phyloP scores from a whole-genome alignment of 1,284 basidiomycete genomes.

The Moesziomyces aphidis region DNA sequence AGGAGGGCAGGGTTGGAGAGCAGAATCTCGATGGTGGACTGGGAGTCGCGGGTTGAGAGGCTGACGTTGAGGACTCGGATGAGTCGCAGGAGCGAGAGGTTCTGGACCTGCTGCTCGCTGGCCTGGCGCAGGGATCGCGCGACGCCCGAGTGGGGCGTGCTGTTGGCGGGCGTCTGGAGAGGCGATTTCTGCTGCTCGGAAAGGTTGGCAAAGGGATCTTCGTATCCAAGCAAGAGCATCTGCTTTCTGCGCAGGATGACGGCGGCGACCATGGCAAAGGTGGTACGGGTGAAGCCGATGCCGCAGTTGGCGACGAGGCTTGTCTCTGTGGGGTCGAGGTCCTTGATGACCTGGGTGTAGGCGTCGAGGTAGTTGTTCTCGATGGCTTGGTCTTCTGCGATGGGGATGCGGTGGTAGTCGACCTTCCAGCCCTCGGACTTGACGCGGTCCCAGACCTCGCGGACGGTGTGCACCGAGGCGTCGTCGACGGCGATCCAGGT shows the following conservation, averaged over 20 bases:
- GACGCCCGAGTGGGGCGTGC: conserved; percentile 43
- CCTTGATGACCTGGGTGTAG: conserved; percentile 84
- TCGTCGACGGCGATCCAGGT: conserved; percentile 95
- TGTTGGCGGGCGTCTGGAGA: conserved; percentile 21
- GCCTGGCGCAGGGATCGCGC: conserved; percentile 50
- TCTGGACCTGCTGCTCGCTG: conserved; percentile 81
- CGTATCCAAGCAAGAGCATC: conserved; percentile 79
- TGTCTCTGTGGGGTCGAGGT: conserved; percentile 82
- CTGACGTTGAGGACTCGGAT: conserved; percentile 86
- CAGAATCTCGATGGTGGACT: conserved; percentile 57
- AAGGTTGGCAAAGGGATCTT: conserved; percentile 76
- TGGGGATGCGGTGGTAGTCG: conserved; percentile 79
- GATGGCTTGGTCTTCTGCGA: conserved; percentile 72
- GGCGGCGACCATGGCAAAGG: conserved; percentile 96
- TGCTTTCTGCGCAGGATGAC: conserved; percentile 88
- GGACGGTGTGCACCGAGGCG: conserved; percentile 84
- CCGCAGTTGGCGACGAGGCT: conserved; percentile 96
- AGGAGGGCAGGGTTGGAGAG: conserved; percentile 60
- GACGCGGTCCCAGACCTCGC: conserved; percentile 80
- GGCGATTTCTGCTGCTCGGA: conserved; percentile 35
- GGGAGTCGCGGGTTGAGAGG: conserved; percentile 68
- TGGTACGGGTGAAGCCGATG: conserved; percentile 95
- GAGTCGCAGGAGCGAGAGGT: conserved; percentile 81
- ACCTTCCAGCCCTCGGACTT: conserved; percentile 87
- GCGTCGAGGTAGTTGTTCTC: conserved; percentile 78